Evolutionary conservation across 176 grass and related monocot species (phyloP).

Genomic region (Oryza nivara): DNA sequence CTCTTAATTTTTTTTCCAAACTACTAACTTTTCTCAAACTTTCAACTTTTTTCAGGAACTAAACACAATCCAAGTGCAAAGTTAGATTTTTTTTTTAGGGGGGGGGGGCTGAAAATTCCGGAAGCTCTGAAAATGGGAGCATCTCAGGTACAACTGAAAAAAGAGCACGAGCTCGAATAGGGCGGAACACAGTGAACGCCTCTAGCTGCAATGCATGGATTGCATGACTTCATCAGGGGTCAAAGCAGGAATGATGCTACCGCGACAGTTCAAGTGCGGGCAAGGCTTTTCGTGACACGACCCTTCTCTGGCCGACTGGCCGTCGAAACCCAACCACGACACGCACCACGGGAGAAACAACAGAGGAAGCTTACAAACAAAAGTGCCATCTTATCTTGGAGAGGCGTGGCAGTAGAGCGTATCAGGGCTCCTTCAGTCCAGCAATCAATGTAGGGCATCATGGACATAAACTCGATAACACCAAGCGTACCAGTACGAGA

Average conservation of each 20-base stretch:
- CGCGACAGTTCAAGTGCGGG: conserved; percentile 1
- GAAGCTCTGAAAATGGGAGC: no score
- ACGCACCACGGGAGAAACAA: conserved; percentile 7
- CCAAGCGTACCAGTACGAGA: conserved; percentile 12
- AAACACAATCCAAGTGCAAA: no score
- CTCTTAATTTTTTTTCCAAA: no score
- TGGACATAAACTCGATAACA: not conserved
- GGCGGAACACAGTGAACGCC: not conserved
- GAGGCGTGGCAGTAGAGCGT: not conserved
- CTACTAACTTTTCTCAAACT: no score
- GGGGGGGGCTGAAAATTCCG: not conserved
- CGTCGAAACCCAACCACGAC: conserved; percentile 21
- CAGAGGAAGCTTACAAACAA: conserved; percentile 4
- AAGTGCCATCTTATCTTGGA: conserved; percentile 1
- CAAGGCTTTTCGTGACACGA: conserved; percentile 31
- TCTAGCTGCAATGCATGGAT: not conserved
- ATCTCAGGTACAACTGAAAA: not conserved
- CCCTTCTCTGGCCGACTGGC: conserved; percentile 11
- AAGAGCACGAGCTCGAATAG: conserved; percentile 12
- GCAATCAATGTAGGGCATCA: conserved; percentile 31
- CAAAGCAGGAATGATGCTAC: conserved; percentile 1
- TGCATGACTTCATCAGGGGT: not conserved
- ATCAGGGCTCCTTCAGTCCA: conserved; percentile 22
- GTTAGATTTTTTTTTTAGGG: not conserved
- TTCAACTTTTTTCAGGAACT: no score